Evolutionary conservation across 495 filamentous ascomycete genomes (phyloP), one percentile per base, ranked within the genome.

Genomic region (Neurospora pannonica): DNA sequence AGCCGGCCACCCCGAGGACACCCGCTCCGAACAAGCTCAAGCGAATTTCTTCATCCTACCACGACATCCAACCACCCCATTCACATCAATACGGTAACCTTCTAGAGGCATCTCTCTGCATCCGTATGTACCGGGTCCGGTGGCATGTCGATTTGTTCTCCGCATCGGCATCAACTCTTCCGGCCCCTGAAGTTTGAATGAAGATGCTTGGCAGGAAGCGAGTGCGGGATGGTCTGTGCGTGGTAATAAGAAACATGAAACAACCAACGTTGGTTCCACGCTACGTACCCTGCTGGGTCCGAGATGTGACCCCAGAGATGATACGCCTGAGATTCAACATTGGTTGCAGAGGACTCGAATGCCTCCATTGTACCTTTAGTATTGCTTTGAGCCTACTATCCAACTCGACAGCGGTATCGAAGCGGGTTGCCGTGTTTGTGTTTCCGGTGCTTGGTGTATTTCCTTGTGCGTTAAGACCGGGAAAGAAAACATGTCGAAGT

Each of bases 211-310:
- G 24, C 54, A 62, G 28, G 70, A 74, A 69, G 38, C 67, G 72
- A 70, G 40, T 72, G 71, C 71, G 71, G 71, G 46, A 43, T 36
- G 71, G 28, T 67, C 71, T 72, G 28, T 72, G 71, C 71, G 71
- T 43, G 13, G 39, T n/a, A 72, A 72, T 72, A 72, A 72, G 71
- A 75, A 75, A 75, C 74, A 75, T 75, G 74, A 75, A 75, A 75
- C 74, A 72, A 37, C n/a, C 13, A 42, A 37, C 38, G 69, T 24
- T 70, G 38, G 70, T 34, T 36, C 24, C 43, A 19, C 54, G 54
- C 28, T 67, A n/a, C n/a, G n/a, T n/a, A 67, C 28, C 13, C 54
- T 67, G 54, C 28, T 28, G 13, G 24, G 15, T 17, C 54, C 9
- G 31, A 67, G 54, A 34, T 67, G 7, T 9, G 54, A 34, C 54